Conservation (phyloP, 2,329 filamentous ascomycete species). For the Verticillium longisporum region DNA sequence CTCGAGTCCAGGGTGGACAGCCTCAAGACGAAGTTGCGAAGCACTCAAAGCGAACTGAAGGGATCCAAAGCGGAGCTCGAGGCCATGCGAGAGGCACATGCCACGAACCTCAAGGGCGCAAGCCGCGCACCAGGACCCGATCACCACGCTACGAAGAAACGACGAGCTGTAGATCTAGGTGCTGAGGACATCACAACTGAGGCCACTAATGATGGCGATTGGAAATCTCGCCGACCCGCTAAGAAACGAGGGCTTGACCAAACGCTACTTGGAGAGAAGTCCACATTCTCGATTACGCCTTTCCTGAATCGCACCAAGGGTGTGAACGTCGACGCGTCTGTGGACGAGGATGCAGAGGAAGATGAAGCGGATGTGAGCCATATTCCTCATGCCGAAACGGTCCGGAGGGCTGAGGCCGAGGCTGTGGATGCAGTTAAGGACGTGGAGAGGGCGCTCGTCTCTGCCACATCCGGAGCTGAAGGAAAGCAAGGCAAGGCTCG, state of each 20-base stretch:
- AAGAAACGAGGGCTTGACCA: slow-evolving; percentile 55
- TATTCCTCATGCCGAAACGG: slow-evolving; percentile 3
- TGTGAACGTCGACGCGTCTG: slow-evolving; percentile 30
- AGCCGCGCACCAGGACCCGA: slow-evolving; percentile 1
- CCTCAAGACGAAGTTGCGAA: slow-evolving; percentile 62
- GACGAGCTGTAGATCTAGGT: slow-evolving; percentile 17
- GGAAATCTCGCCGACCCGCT: slow-evolving; percentile 30
- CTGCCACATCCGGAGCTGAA: slow-evolving; percentile 4
- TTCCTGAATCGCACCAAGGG: slow-evolving; percentile 73
- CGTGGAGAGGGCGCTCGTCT: neutral
- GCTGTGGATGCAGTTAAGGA: slow-evolving; percentile 5
- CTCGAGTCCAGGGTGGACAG: slow-evolving; percentile 66
- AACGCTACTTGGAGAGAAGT: slow-evolving; percentile 72
- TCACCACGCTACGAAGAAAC: slow-evolving; percentile 35
- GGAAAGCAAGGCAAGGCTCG: slow-evolving; percentile 30
- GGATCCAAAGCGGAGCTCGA: slow-evolving; percentile 37
- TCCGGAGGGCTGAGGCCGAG: slow-evolving; percentile 1
- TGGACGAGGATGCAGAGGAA: slow-evolving; percentile 23
- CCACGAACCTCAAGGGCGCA: slow-evolving; percentile 11
- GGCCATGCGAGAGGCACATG: slow-evolving; percentile 6
- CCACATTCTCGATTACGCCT: slow-evolving; percentile 86
- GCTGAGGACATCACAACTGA: slow-evolving; percentile 19
- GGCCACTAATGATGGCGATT: slow-evolving; percentile 36
- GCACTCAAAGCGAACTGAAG: slow-evolving; percentile 67
- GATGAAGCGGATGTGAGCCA: slow-evolving; percentile 10